Percentiles rank a stretch among this genome's conserved stretches.
Evolutionary conservation across 1,284 basidiomycete genomes (phyloP).

Genomic region (Golubevia pallescens): DNA sequence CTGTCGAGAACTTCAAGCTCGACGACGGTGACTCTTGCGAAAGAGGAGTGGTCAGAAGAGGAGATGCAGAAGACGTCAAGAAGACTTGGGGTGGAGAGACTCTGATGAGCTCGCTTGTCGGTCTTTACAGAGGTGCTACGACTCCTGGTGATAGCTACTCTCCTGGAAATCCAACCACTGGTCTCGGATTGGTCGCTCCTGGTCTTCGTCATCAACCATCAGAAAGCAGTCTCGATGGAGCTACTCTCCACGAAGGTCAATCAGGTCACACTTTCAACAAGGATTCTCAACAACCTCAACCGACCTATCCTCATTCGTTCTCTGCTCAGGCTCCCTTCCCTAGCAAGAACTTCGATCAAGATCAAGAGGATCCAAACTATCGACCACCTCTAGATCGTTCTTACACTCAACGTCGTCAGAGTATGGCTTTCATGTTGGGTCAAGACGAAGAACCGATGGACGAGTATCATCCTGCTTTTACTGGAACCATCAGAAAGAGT

Average conservation of each 20-base stretch:
- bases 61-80: constrained; percentile 8
- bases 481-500: constrained; percentile 19
- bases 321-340: not conserved
- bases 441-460: constrained; percentile 18
- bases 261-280: not conserved
- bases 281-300: not conserved
- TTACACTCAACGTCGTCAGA: constrained; percentile 5
- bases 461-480: constrained; percentile 16
- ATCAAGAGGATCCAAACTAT: not conserved
- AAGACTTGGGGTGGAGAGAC: constrained; percentile 2
- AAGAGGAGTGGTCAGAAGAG: constrained; percentile 9
- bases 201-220: constrained; percentile 5
- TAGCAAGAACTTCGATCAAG: not conserved
- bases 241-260: constrained; percentile 7
- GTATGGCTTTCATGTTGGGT: constrained; percentile 17
- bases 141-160: not conserved
- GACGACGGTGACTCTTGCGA: constrained; percentile 9
- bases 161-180: constrained; percentile 1
- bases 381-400: not conserved
- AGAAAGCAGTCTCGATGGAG: constrained; percentile 1
- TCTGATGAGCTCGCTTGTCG: constrained; percentile 13
- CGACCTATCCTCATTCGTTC: not conserved
- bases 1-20: constrained; percentile 16
- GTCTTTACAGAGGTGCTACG: constrained; percentile 7
- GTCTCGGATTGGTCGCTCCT: constrained; percentile 2